A percentile compares a stretch with the other conserved stretches of the same genome.
Evolutionary conservation across 108 stramenopile species (phyloP).

Genomic region (Stephanodiscus minutulus): DNA sequence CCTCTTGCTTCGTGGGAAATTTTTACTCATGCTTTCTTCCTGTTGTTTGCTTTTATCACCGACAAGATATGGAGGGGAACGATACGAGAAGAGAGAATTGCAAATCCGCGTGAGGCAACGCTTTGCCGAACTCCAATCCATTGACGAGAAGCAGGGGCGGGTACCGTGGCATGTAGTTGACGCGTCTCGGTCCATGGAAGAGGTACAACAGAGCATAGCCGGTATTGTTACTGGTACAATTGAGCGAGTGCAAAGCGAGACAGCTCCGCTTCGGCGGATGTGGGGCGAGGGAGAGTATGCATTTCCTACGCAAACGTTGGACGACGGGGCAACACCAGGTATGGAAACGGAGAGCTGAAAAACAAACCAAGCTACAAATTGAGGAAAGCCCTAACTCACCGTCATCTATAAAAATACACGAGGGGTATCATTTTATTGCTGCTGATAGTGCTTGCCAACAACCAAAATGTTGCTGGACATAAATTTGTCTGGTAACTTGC

Average conservation of each 20-base stretch:
- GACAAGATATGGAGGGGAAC: constrained; percentile 83
- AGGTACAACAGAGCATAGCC: constrained; percentile 69
- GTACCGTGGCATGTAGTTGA: constrained; percentile 82
- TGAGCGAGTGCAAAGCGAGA: constrained; percentile 42
- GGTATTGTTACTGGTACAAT: constrained; percentile 64
- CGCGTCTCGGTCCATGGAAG: constrained; percentile 78
- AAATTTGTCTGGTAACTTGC: too few species aligned
- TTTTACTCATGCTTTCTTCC: constrained; percentile 20
- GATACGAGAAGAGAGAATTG: constrained; percentile 86
- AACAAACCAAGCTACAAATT: background rate
- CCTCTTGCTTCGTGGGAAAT: constrained; percentile 22
- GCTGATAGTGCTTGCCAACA: background rate
- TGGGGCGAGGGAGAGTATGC: constrained; percentile 60
- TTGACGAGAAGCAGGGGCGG: constrained; percentile 61
- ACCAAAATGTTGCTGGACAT: background rate
- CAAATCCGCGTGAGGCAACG: constrained; percentile 82
- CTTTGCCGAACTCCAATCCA: constrained; percentile 70
- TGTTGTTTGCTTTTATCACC: constrained; percentile 8
- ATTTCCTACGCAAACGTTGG: constrained; percentile 22
- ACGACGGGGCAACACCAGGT: background rate
- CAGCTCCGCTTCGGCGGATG: constrained; percentile 53
- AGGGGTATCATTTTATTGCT: background rate
- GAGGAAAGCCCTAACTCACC: background rate
- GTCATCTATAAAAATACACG: too few species aligned
- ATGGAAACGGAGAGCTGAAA: background rate